phyloP scores from a whole-genome alignment of 176 grass and related monocot genomes.

The Typha latifolia region DNA sequence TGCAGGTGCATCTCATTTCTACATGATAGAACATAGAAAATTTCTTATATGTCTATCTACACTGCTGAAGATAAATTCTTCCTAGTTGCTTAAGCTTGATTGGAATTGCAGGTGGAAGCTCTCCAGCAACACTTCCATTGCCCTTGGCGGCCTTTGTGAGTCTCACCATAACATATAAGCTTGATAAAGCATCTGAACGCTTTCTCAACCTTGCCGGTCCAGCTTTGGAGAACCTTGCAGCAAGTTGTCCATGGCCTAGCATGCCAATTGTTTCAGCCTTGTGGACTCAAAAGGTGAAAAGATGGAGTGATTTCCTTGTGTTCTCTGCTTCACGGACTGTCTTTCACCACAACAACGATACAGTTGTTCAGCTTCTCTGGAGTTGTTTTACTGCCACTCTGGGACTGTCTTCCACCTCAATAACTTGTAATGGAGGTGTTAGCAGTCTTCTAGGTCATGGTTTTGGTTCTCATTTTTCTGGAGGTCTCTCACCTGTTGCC shows the following conservation, averaged over 20 bases:
- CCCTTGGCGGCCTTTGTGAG: slow-evolving; percentile 92
- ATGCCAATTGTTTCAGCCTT: slow-evolving; percentile 92
- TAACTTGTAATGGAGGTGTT: slow-evolving; percentile 55
- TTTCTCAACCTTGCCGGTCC: slow-evolving; percentile 97
- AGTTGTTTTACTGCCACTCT: slow-evolving; percentile 72
- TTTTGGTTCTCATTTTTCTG: slow-evolving; percentile 80
- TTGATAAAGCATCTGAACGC: slow-evolving; percentile 87
- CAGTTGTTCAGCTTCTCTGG: slow-evolving; percentile 73
- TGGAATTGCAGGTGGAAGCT: slow-evolving; percentile 63
- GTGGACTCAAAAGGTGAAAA: slow-evolving; percentile 94
- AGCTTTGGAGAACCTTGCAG: slow-evolving; percentile 85
- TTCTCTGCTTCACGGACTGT: slow-evolving; percentile 94
- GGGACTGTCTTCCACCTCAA: slow-evolving; percentile 47
- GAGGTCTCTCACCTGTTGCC: slow-evolving; percentile 79
- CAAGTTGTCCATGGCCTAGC: slow-evolving; percentile 97
- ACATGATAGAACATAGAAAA: not conserved
- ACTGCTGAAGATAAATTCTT: not conserved
- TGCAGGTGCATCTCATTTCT: slow-evolving; percentile 49
- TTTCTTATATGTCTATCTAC: not conserved
- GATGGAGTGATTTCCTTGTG: slow-evolving; percentile 81
- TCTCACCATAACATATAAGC: slow-evolving; percentile 95
- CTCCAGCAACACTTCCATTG: slow-evolving; percentile 66
- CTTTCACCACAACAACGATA: slow-evolving; percentile 88
- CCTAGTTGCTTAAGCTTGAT: slow-evolving; percentile 19
- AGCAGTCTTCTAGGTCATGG: slow-evolving; percentile 86